Conservation (phyloP, 2,329 filamentous ascomycete species). For the Aspergillus alliaceus region DNA sequence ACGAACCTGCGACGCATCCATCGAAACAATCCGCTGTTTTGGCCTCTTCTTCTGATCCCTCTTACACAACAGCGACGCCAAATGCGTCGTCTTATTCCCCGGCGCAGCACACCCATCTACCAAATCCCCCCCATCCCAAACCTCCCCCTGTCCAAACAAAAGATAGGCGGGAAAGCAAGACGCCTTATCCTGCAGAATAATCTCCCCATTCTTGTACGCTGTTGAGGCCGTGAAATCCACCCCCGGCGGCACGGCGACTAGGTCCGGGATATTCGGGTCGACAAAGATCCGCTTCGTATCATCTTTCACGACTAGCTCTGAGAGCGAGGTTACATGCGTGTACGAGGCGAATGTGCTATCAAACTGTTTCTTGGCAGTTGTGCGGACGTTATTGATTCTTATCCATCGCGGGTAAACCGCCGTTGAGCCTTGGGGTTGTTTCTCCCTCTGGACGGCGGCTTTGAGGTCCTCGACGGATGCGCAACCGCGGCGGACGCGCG, state of each 20-base stretch:
- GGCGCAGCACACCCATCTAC: slow-evolving; percentile 95
- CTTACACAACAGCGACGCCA: slow-evolving; percentile 68
- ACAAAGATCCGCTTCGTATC: slow-evolving; percentile 43
- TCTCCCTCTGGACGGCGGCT: slow-evolving; percentile 33
- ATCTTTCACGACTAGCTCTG: slow-evolving; percentile 53
- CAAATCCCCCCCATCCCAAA: slow-evolving; percentile 65
- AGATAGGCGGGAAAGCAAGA: slow-evolving; percentile 95
- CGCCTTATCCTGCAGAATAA: slow-evolving; percentile 95
- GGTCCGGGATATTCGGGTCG: slow-evolving; percentile 79
- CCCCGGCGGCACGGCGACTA: slow-evolving; percentile 74
- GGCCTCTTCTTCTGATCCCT: slow-evolving; percentile 22
- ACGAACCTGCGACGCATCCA: slow-evolving; percentile 49
- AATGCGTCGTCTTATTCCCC: slow-evolving; percentile 95
- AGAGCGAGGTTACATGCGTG: slow-evolving; percentile 55
- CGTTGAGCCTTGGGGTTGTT: slow-evolving; percentile 44
- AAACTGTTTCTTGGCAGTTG: slow-evolving; percentile 70
- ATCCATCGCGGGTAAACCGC: slow-evolving; percentile 80
- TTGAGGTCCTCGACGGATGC: slow-evolving; percentile 66
- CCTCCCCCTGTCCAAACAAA: slow-evolving; percentile 56
- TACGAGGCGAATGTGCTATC: slow-evolving; percentile 70
- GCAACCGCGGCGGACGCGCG: slow-evolving; percentile 70
- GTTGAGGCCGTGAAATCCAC: slow-evolving; percentile 70
- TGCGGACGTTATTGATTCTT: slow-evolving; percentile 77
- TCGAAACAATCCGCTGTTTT: slow-evolving; percentile 51
- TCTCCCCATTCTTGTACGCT: slow-evolving; percentile 72